A percentile compares a stretch with the other conserved stretches of the same genome.
Conservation (phyloP, 495 filamentous ascomycete species). For the Podospora conica region DNA sequence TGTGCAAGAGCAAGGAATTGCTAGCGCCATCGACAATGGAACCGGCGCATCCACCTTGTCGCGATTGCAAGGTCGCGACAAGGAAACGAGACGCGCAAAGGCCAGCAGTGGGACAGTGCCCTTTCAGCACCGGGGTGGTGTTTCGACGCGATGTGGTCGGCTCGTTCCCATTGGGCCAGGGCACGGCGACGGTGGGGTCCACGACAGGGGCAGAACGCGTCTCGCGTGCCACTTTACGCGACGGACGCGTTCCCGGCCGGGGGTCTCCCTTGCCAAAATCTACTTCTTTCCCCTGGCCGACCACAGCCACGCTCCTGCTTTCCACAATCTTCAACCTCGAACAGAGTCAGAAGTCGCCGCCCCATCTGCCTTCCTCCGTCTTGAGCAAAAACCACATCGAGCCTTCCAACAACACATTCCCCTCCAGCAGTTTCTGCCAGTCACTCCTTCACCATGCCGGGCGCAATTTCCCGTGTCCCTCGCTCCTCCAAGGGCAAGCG, state of each 20-base stretch:
- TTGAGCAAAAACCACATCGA: neutral
- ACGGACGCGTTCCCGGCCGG: conserved; percentile 4
- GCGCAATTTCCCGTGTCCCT: conserved; percentile 22
- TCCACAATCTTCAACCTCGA: neutral
- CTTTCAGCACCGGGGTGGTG: neutral
- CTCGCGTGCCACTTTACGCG: conserved; percentile 21
- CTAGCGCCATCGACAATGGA: conserved; percentile 8
- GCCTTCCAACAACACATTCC: conserved; percentile 6
- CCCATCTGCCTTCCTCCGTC: neutral
- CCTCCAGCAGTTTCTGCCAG: neutral
- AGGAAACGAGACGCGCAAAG: conserved; percentile 1
- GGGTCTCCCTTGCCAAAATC: conserved; percentile 9
- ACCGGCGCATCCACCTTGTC: neutral
- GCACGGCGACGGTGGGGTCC: neutral
- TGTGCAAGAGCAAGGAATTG: neutral
- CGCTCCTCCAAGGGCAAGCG: conserved; percentile 24
- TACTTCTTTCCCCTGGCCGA: neutral
- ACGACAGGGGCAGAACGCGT: conserved; percentile 1
- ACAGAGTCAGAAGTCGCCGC: neutral
- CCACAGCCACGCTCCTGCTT: neutral
- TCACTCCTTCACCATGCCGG: conserved; percentile 25
- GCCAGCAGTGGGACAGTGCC: neutral
- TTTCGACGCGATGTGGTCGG: neutral
- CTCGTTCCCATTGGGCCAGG: conserved; percentile 6
- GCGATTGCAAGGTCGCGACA: neutral